Evolutionary conservation across 805 yeast species (phyloP), one percentile per base, ranked within the genome.

Genomic region (Kuraishia capsulata): DNA sequence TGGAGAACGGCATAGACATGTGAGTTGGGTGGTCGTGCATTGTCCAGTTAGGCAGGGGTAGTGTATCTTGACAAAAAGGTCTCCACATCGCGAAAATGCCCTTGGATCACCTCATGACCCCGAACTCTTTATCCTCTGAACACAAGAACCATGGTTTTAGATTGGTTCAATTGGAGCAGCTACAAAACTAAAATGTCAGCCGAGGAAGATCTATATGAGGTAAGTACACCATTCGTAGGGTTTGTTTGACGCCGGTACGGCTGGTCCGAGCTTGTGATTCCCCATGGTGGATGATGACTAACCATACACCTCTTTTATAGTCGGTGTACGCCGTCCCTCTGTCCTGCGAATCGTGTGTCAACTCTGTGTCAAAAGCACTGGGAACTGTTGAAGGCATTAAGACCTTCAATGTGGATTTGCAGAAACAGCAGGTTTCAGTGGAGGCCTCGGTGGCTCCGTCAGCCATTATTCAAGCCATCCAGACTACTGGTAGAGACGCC

Each of bases 321-420:
- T 76, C 90, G 4, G 86, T 83, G 5, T 88, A 84, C 57, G 89
- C 92, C 10, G 92, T 88, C 39, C 88, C 92, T 5, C 65, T 90
- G 73, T 79, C 80, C 44, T 90, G 97, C 54, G 64, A 78, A 24
- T 62, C 72, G 9, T 87, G 96, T 55, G 80, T 80, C 10, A 68
- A 69, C 2, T 69, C 78, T 2, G 79, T 88, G 3, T 51, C 64
- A 11, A 46, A 56, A 2, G 81, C 83, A 4, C 64, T 90, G 14
- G 50, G 63, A 13, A 51, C 62, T 2, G 52, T 83, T 2, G 53
- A 61, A 5, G 82, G 81, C 0, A 57, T 86, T 2, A 56, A 67
- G 3, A 54, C 61, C 16, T 66, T 72, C 46, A 70, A 75, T 42
- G 64, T 85, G 39, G 80, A 83, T 52, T 59, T 88, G 17, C 48